Conservation (phyloP, 768 basidiomycete species). For the Pleurotus djamor region DNA sequence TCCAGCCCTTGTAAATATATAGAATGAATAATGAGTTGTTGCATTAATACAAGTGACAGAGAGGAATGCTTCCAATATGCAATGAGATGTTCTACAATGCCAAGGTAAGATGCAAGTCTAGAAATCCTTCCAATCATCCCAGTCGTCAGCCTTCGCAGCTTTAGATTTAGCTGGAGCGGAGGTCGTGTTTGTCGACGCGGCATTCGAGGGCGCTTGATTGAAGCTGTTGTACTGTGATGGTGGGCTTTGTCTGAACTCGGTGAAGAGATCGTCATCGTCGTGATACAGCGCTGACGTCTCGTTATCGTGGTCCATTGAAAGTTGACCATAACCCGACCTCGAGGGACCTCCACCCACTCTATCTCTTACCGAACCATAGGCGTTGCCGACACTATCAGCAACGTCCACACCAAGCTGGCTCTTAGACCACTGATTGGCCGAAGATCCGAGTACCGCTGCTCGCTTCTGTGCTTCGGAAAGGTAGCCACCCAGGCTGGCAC, state of each 20-base stretch:
- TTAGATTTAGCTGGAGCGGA: constrained; percentile 26
- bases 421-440: constrained; percentile 79
- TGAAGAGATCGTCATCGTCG: constrained; percentile 69
- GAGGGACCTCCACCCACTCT: constrained; percentile 53
- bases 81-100: constrained; percentile 4
- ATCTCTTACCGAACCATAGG: constrained; percentile 65
- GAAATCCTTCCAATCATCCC: constrained; percentile 85
- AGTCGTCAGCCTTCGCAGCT: constrained; percentile 43
- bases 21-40: too few species aligned
- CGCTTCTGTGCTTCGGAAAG: constrained; percentile 65
- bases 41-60: too few species aligned
- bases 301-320: constrained; percentile 42
- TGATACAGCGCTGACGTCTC: constrained; percentile 64
- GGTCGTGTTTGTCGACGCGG: constrained; percentile 16
- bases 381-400: constrained; percentile 69
- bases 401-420: constrained; percentile 83
- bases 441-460: constrained; percentile 58
- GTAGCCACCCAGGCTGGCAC: constrained; percentile 72
- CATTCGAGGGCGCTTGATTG: constrained; percentile 11
- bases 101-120: constrained; percentile 29
- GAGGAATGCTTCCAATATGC: background rate
- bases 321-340: constrained; percentile 46
- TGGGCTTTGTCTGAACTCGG: constrained; percentile 36
- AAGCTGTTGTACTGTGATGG: constrained; percentile 9
- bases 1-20: too few species aligned